Evolutionary conservation across 2,329 filamentous ascomycete genomes (phyloP), one percentile per base, ranked within the genome.

Genomic region (Aspergillus fischeri): DNA sequence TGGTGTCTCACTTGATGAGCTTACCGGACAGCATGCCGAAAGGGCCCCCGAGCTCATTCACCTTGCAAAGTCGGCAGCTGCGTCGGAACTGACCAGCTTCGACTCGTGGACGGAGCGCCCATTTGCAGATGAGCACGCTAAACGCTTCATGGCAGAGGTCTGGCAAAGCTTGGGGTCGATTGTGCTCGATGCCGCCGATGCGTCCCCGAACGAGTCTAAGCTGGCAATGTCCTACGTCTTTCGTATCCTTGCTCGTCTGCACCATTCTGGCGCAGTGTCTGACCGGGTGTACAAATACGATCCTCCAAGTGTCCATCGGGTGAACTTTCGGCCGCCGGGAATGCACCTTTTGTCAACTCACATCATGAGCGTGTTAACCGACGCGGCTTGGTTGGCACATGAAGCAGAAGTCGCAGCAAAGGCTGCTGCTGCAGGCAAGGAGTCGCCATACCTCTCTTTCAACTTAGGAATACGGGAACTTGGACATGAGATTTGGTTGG

Each of bases 401-500:
- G 71, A 78, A 63, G 67, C 71, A 25, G 69, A 74, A 38, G 66
- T 74, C 25, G 69, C 72, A 25, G 70, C 67, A 11, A 68, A 73
- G 57, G 74, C 73, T 7, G 67, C 64, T 21, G 70, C 72, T 29
- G 64, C 69, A 2, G 75, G 76, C 11, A 63, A 76, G 52, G 65
- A 74, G 24, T 67, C 74, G 3, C 75, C 76, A 3, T 75, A 69
- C 55, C 61, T 73, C 42, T 69, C 70, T 25, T 74, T 76, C 55
- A 75, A 73, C 48, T 71, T 77, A 47, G 73, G 70, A 42, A 70
- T 78, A 28, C 71, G 74, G 45, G 73, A 78, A 54, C 70, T 81
- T 24, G 78, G 76, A 1, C 75, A 74, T 17, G 77, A 79, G 56
- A 71, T 80, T 11, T 81, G 79, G 79, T 62, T 81, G 11, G 79